Percentiles rank a stretch among this genome's conserved stretches.
These are phyloP conservation scores for Flaveria linearis DNA, from an alignment of 129 eudicot genomes.

Conservation along the genomic window DNA sequence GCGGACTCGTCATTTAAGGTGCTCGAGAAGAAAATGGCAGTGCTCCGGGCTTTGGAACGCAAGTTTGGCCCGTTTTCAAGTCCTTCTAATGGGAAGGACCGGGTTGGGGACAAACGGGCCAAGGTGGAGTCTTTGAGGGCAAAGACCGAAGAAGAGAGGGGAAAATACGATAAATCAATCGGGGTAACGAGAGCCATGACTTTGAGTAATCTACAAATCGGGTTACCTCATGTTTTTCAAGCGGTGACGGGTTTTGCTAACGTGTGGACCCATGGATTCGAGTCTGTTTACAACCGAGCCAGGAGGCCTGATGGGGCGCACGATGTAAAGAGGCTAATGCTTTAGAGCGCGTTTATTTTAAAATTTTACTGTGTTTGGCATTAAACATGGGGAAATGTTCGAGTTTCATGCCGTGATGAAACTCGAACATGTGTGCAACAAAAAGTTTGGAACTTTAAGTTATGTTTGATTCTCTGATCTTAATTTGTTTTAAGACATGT, in stretches of 20 bases:
- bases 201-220: slow-evolving; percentile 77
- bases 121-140: slow-evolving; percentile 66
- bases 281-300: slow-evolving; percentile 75
- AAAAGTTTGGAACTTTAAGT: slow-evolving; percentile 19
- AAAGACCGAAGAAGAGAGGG: slow-evolving; percentile 87
- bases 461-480: slow-evolving; percentile 31
- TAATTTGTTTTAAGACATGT: slow-evolving; percentile 23
- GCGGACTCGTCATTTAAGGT: slow-evolving; percentile 63
- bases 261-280: slow-evolving; percentile 81
- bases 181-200: slow-evolving; percentile 76
- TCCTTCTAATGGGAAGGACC: slow-evolving; percentile 44
- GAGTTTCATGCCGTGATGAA: neutral
- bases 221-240: slow-evolving; percentile 91
- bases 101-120: slow-evolving; percentile 66
- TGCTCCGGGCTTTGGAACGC: slow-evolving; percentile 68
- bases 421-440: slow-evolving; percentile 5
- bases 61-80: slow-evolving; percentile 55
- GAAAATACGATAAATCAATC: slow-evolving; percentile 65
- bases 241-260: slow-evolving; percentile 91
- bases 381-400: neutral
- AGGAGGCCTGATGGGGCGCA: slow-evolving; percentile 51
- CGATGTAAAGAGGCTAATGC: slow-evolving; percentile 62
- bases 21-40: slow-evolving; percentile 66
- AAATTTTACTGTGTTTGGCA: neutral
- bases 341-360: neutral